Evolutionary conservation across 345 rosid species (phyloP).

Genomic region (Arabidopsis suecica): DNA sequence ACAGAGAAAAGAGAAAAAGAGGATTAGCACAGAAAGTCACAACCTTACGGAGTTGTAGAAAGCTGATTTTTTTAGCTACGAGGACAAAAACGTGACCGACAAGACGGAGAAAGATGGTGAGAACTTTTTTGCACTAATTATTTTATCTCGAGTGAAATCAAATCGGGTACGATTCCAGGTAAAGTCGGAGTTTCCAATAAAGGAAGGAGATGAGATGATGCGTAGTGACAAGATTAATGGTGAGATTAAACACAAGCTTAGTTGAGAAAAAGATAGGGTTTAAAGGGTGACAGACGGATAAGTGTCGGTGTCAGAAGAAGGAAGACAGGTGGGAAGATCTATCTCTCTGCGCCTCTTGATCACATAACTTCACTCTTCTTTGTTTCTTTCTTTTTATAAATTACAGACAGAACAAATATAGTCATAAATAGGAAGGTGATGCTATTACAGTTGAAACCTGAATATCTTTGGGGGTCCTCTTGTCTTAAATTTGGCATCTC

Average conservation of each 20-base stretch:
- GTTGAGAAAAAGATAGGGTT: background rate
- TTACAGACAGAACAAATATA: conserved; percentile 14
- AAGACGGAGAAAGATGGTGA: conserved; percentile 49
- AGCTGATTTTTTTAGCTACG: conserved; percentile 9
- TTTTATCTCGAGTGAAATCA: conserved; percentile 26
- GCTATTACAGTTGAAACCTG: conserved; percentile 15
- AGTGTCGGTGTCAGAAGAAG: conserved; percentile 31
- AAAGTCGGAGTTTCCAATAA: conserved; percentile 36
- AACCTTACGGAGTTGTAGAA: background rate
- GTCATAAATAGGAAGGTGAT: conserved; percentile 21
- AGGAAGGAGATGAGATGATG: background rate
- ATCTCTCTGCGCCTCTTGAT: conserved; percentile 16
- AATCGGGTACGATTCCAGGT: conserved; percentile 6
- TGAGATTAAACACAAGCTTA: conserved; percentile 7
- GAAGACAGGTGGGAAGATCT: conserved; percentile 35
- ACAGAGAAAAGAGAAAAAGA: background rate
- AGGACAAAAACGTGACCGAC: conserved; percentile 44
- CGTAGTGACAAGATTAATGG: conserved; percentile 16
- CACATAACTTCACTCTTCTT: conserved; percentile 9
- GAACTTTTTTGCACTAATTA: background rate
- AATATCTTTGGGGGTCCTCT: background rate
- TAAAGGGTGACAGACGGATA: conserved; percentile 6
- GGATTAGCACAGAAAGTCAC: background rate
- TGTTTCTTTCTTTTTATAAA: background rate
- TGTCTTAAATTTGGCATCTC: conserved; percentile 6